Percentiles rank a stretch among this genome's conserved stretches.
phyloP scores from a whole-genome alignment of 2,329 filamentous ascomycete species.

The Aspergillus spinulosporus region DNA sequence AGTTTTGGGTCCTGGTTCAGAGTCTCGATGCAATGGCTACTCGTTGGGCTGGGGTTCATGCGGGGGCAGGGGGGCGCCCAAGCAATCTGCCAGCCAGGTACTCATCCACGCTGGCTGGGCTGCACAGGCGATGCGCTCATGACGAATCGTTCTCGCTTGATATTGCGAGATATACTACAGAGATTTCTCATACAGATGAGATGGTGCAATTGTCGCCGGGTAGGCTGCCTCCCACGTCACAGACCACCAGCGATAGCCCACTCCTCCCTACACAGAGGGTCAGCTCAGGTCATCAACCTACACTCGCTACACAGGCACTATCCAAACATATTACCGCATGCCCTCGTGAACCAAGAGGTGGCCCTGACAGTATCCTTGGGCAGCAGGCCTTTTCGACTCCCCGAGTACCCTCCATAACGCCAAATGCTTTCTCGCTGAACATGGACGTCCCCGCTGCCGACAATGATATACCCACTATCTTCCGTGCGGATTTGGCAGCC shows the following conservation, averaged over 20 bases:
- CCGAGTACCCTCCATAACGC: not conserved
- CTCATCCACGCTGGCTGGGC: not conserved
- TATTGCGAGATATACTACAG: constrained; percentile 16
- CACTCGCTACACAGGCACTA: too few relatives aligned
- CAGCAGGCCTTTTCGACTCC: not conserved
- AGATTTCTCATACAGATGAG: constrained; percentile 9
- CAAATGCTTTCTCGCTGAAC: not conserved
- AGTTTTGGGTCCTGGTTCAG: constrained; percentile 27
- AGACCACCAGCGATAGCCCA: not conserved
- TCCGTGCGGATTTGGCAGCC: constrained; percentile 2
- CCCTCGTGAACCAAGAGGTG: not conserved
- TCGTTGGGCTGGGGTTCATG: constrained; percentile 15
- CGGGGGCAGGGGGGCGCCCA: not conserved
- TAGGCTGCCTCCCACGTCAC: not conserved
- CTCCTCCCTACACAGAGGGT: too few relatives aligned
- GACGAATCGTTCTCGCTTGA: constrained; percentile 10
- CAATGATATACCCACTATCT: not conserved
- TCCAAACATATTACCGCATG: not conserved
- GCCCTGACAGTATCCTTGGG: too few relatives aligned
- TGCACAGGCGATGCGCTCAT: constrained; percentile 8
- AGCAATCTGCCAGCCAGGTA: constrained; percentile 11
- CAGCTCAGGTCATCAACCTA: not conserved
- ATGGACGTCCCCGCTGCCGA: not conserved
- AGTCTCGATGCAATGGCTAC: constrained; percentile 26
- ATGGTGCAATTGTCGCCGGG: not conserved